Evolutionary conservation across 768 basidiomycete genomes (phyloP).

Genomic region (Lyophyllum shimeji): DNA sequence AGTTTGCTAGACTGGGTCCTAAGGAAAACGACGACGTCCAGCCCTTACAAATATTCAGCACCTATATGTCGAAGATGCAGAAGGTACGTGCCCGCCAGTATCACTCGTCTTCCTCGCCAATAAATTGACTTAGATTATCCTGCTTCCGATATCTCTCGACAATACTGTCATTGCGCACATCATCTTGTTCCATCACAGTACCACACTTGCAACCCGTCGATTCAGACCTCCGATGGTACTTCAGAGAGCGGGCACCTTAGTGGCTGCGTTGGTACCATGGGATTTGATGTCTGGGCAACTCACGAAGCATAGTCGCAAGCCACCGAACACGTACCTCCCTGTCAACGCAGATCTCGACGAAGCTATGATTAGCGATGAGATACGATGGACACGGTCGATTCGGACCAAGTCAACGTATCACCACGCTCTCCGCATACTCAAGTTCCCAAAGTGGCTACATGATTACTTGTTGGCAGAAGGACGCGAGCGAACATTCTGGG

Average conservation of each 20-base stretch:
- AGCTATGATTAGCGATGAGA: slow-evolving; percentile 14
- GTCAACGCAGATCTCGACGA: slow-evolving; percentile 18
- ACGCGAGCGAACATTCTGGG: slow-evolving; percentile 39
- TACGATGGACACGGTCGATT: slow-evolving; percentile 23
- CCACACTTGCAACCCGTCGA: slow-evolving; percentile 30
- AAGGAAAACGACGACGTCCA: slow-evolving; percentile 36
- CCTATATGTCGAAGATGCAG: slow-evolving; percentile 45
- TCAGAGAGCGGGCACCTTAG: slow-evolving; percentile 27
- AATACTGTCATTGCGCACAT: slow-evolving; percentile 48
- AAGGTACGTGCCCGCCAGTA: slow-evolving; percentile 37
- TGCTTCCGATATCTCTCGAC: slow-evolving; percentile 48
- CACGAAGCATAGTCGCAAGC: slow-evolving; percentile 24
- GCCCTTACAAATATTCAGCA: slow-evolving; percentile 38
- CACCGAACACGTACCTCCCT: slow-evolving; percentile 14
- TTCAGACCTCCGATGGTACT: slow-evolving; percentile 44
- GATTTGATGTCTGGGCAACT: slow-evolving; percentile 33
- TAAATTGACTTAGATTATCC: slow-evolving; percentile 39
- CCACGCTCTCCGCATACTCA: slow-evolving; percentile 40
- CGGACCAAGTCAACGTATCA: slow-evolving; percentile 29
- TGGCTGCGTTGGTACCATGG: slow-evolving; percentile 52
- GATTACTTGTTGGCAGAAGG: slow-evolving; percentile 39
- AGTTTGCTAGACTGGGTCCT: slow-evolving; percentile 51
- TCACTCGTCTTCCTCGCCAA: slow-evolving; percentile 3
- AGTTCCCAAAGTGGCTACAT: slow-evolving; percentile 47
- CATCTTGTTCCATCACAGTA: slow-evolving; percentile 49